phyloP scores from a whole-genome alignment of 129 eudicot species.

The Rutidosis leptorrhynchoides region DNA sequence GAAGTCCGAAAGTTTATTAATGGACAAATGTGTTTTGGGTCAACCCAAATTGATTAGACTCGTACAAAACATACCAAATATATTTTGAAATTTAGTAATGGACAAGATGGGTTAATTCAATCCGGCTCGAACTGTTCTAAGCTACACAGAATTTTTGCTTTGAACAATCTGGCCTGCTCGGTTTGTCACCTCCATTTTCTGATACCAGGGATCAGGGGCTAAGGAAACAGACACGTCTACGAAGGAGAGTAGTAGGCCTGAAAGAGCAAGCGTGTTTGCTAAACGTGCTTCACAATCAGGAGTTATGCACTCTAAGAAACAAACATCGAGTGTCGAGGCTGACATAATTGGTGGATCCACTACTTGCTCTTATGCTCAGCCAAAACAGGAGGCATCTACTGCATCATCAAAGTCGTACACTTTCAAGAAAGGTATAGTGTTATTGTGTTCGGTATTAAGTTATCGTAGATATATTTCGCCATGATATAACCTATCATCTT shows the following conservation, averaged over 20 bases:
- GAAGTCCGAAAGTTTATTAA: no score
- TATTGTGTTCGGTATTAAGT: no score
- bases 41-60: not conserved
- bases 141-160: not conserved
- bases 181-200: not conserved
- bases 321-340: conserved; percentile 89
- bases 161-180: not conserved
- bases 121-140: not conserved
- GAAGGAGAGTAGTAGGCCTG: conserved; percentile 64
- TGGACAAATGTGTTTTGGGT: not conserved
- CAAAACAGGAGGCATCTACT: conserved; percentile 83
- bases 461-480: no score
- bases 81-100: not conserved
- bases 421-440: conserved; percentile 83
- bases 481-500: no score
- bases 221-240: conserved; percentile 52
- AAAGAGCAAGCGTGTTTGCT: conserved; percentile 58
- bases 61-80: not conserved
- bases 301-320: conserved; percentile 57
- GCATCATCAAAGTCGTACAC: conserved; percentile 74
- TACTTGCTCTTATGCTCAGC: conserved; percentile 64
- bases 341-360: conserved; percentile 78
- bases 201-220: conserved; percentile 52
- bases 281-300: conserved; percentile 58
- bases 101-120: not conserved